These are phyloP conservation scores for Russula virescens DNA, from an alignment of 768 basidiomycete genomes.

Conservation along the genomic window DNA sequence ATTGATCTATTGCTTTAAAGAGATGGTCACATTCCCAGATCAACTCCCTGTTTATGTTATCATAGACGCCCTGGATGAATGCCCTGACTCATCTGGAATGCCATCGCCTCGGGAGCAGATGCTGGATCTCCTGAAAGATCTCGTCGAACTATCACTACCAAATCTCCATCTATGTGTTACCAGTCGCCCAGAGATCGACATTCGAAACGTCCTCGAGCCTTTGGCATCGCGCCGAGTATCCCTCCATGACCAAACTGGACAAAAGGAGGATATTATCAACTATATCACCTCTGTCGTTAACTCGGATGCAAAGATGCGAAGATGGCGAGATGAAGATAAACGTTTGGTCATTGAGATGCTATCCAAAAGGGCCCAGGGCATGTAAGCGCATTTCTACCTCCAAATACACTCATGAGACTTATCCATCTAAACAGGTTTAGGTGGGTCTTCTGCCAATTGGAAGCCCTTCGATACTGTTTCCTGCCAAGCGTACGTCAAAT, in stretches of 20 bases:
- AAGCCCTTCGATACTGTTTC: neutral
- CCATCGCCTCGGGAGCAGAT: neutral
- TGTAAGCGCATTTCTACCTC: neutral
- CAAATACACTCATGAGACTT: neutral
- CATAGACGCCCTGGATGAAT: neutral
- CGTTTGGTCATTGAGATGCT: neutral
- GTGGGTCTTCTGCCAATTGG: neutral
- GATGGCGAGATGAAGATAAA: neutral
- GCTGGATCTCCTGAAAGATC: neutral
- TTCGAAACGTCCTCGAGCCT: neutral
- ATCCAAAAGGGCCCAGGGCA: neutral
- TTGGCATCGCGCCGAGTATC: neutral
- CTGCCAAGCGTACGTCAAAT: neutral
- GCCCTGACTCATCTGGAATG: neutral
- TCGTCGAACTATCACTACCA: neutral
- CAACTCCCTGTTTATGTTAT: neutral
- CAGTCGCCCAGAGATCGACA: neutral
- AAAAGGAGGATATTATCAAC: neutral
- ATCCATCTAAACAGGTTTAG: neutral
- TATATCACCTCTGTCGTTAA: neutral
- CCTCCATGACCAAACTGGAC: neutral
- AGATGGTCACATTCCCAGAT: neutral
- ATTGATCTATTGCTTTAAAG: neutral
- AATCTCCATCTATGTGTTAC: conserved; percentile 2
- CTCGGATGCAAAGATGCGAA: neutral